Evolutionary conservation across 176 grass and related monocot genomes (phyloP), one percentile per base, ranked within the genome.

Genomic region (Elymus sibiricus): DNA sequence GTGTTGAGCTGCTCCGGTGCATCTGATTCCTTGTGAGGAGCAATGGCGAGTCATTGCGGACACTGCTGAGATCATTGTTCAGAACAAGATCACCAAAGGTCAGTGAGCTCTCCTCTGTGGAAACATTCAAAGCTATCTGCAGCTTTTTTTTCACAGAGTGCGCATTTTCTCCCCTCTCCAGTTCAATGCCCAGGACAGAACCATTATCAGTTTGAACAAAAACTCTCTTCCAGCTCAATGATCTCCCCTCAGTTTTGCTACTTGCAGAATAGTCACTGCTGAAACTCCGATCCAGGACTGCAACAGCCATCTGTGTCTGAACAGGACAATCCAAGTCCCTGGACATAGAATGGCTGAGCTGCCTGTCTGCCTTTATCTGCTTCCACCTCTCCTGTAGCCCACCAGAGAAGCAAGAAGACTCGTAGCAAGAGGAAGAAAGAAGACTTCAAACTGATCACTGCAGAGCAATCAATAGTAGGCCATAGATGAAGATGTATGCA

Each of bases 161-260:
- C 0, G 80, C 96, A 89, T 98, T 98, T 88, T 94, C 96, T 27
- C 92, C 93, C 58, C 90, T 95, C 39, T 95, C 93, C 60, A 98
- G 77, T 89, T 95, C 92, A 5, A 98, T 92, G 79, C 88, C 92
- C 68, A 94, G 60, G 22, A 98, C 96, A 79, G 90, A 98, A 63
- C 96, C 96, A 53, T 90, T 91, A 61, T 98, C 96, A 85, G 88
- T 95, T 86, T 98, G 96, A 34, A 98, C 94, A 84, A 98, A 98
- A 11, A 98, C 90, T 79, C 96, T 93, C 84, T 95, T 93, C 96
- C 93, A 95, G 32, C 92, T 89, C 28, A 80, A 51, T 49, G 88
- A 87, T 68, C 88, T 90, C 66, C 92, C 96, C 47, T 95, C 92
- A 4, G 69, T 69, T 82, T 80, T 87, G 51, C 64, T 90, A 62